These are phyloP conservation scores for thale cress (Arabidopsis thaliana) DNA, from an alignment of 345 rosid genomes.

Conservation along the genomic window DNA sequence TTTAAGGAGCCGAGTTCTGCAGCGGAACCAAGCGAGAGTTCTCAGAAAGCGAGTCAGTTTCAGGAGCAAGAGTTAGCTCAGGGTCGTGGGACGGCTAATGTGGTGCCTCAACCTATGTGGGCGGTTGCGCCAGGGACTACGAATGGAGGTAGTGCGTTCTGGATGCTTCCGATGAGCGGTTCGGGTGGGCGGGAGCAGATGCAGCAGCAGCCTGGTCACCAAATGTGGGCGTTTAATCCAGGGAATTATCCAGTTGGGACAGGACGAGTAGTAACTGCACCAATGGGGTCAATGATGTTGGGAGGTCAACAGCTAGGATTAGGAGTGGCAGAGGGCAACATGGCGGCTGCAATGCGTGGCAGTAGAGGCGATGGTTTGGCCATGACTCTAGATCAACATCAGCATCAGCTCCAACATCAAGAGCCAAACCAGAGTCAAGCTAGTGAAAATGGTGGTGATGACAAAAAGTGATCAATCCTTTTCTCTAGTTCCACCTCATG, in stretches of 20 bases:
- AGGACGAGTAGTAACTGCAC: constrained; percentile 62
- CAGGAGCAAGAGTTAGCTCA: constrained; percentile 45
- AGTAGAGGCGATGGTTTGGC: constrained; percentile 54
- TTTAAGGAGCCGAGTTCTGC: constrained; percentile 54
- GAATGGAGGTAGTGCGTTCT: constrained; percentile 71
- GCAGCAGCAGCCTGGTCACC: constrained; percentile 50
- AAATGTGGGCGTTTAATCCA: constrained; percentile 78
- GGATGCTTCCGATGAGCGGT: constrained; percentile 78
- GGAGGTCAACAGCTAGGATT: constrained; percentile 74
- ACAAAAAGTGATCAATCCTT: constrained; percentile 40
- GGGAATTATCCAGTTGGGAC: constrained; percentile 55
- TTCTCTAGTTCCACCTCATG: background rate
- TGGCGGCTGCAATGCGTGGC: constrained; percentile 59
- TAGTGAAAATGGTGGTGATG: constrained; percentile 57
- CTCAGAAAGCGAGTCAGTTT: constrained; percentile 53
- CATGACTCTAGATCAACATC: constrained; percentile 65
- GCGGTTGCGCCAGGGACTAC: constrained; percentile 68
- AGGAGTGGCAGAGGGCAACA: constrained; percentile 57
- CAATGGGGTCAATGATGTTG: constrained; percentile 70
- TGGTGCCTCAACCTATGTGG: constrained; percentile 72
- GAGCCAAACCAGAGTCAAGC: constrained; percentile 53
- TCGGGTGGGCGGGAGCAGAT: constrained; percentile 49
- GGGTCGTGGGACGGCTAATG: constrained; percentile 47
- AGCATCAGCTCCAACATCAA: constrained; percentile 49
- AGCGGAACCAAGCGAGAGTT: constrained; percentile 48